phyloP scores from a whole-genome alignment of 345 rosid species.

The Camelina neglecta region DNA sequence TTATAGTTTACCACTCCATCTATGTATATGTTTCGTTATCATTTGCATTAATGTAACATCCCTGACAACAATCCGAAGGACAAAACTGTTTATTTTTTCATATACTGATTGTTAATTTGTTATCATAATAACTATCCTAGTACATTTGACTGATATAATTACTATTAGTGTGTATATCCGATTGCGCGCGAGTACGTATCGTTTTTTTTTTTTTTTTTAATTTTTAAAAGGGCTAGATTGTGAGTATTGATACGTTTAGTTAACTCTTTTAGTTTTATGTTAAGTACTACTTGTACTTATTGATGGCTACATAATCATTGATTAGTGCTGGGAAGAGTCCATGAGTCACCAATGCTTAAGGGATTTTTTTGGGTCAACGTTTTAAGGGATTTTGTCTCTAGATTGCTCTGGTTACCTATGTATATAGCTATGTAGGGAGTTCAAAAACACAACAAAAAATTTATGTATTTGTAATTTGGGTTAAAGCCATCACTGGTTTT shows the following conservation, averaged over 20 bases:
- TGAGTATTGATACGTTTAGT: conserved; percentile 5
- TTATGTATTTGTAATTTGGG: background rate
- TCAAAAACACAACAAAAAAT: background rate
- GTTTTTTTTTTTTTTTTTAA: too few relatives aligned
- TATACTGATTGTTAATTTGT: too few relatives aligned
- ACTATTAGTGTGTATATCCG: too few relatives aligned
- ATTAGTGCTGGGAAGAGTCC: background rate
- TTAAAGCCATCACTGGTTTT: conserved; percentile 14
- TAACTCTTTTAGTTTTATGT: background rate
- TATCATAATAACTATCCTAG: too few relatives aligned
- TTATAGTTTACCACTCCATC: background rate
- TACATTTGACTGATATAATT: too few relatives aligned
- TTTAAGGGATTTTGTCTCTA: conserved; percentile 23
- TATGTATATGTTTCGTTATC: too few relatives aligned
- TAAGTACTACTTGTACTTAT: background rate
- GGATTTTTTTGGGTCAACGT: conserved; percentile 7
- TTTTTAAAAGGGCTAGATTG: too few relatives aligned
- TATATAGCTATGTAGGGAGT: background rate
- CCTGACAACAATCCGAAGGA: too few relatives aligned
- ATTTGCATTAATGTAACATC: too few relatives aligned
- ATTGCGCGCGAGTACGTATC: too few relatives aligned
- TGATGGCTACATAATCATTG: background rate
- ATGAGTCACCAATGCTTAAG: background rate
- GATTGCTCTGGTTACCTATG: background rate
- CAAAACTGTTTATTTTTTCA: too few relatives aligned